Evolutionary conservation across 2,329 filamentous ascomycete species (phyloP).

Genomic region (Bimuria novae-zelandiae): DNA sequence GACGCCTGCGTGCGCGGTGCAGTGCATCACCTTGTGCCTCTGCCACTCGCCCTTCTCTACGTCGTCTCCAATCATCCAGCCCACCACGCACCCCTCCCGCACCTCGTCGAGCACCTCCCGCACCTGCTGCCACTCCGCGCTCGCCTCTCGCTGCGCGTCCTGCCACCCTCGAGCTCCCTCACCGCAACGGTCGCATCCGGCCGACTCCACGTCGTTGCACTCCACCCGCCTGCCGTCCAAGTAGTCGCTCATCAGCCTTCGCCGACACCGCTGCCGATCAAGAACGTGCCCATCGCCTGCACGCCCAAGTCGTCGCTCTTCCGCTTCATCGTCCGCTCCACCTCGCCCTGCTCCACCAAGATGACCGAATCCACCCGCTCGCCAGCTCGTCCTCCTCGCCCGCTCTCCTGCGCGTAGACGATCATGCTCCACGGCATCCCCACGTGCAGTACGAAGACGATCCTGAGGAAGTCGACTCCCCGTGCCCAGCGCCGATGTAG

Average conservation of each 20-base stretch:
- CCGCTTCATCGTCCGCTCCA: conserved; percentile 10
- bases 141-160: conserved; percentile 1
- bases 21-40: neutral
- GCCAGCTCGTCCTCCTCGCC: conserved; percentile 3
- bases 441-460: conserved; percentile 10
- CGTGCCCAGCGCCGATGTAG: neutral
- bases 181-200: conserved; percentile 5
- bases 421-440: conserved; percentile 18
- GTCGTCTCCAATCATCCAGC: neutral
- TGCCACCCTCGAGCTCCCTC: conserved; percentile 3
- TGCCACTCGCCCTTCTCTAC: neutral
- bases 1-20: neutral
- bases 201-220: conserved; percentile 2
- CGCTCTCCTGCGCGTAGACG: conserved; percentile 13
- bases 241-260: conserved; percentile 13
- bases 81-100: neutral
- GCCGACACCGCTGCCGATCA: conserved; percentile 5
- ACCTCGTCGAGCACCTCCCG: neutral
- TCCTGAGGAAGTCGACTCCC: neutral
- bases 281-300: conserved; percentile 7
- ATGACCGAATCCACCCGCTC: conserved; percentile 10
- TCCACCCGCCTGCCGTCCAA: conserved; percentile 6
- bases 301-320: conserved; percentile 6
- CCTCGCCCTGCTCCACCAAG: conserved; percentile 8
- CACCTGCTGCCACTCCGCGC: neutral